These are phyloP conservation scores for Paraurostyla sp. DNA, from an alignment of 73 alveolate species.

Conservation along the genomic window DNA sequence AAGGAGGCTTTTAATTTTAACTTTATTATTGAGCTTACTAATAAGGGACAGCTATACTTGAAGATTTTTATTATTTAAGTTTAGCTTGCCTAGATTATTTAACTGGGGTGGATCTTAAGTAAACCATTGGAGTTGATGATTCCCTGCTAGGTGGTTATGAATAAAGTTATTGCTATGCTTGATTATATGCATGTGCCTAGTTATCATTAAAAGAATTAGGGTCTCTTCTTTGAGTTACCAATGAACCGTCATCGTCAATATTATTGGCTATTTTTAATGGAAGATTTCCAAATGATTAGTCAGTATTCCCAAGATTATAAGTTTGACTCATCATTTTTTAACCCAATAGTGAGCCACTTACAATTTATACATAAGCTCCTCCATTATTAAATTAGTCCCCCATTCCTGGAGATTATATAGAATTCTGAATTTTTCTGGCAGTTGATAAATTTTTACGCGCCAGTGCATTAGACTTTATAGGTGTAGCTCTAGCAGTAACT, in stretches of 20 bases:
- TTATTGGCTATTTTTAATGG: neutral
- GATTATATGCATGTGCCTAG: constrained; percentile 2
- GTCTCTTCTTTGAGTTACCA: constrained; percentile 51
- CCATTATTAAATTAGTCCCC: too few species aligned
- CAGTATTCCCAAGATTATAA: neutral
- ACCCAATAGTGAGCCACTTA: constrained; percentile 8
- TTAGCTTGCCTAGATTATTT: constrained; percentile 4
- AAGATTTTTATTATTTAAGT: too few species aligned
- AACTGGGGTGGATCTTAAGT: constrained; percentile 49
- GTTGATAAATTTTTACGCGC: constrained; percentile 47
- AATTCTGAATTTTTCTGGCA: constrained; percentile 12
- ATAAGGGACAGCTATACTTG: too few species aligned
- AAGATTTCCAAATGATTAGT: neutral
- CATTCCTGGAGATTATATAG: neutral
- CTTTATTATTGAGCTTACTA: neutral
- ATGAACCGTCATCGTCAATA: neutral
- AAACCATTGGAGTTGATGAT: neutral
- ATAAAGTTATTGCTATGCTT: neutral
- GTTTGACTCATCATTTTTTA: constrained; percentile 39
- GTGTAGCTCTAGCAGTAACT: constrained; percentile 61
- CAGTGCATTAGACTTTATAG: constrained; percentile 48
- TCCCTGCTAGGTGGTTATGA: neutral
- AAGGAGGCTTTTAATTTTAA: constrained; percentile 33
- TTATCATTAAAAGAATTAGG: constrained; percentile 30
- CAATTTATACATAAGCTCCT: neutral